Percentiles rank a stretch among this genome's conserved stretches.
Evolutionary conservation across 1,284 basidiomycete species (phyloP).

Genomic region (Cronartium ribicola): DNA sequence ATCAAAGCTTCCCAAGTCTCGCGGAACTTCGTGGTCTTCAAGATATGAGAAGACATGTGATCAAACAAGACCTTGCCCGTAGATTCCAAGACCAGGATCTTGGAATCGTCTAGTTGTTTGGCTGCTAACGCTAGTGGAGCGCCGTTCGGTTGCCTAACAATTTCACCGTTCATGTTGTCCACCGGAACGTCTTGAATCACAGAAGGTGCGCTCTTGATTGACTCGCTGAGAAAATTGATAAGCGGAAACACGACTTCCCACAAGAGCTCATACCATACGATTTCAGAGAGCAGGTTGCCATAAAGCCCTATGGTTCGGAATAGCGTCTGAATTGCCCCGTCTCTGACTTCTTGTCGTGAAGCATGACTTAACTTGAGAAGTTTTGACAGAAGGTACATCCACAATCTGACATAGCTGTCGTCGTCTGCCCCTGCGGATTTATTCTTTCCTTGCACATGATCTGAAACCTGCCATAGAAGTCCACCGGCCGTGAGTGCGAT

Average conservation of each 20-base stretch:
- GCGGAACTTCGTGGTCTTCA: constrained; percentile 65
- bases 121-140: constrained; percentile 44
- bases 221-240: constrained; percentile 63
- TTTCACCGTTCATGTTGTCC: constrained; percentile 44
- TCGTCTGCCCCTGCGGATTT: constrained; percentile 61
- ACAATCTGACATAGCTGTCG: constrained; percentile 65
- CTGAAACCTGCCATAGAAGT: constrained; percentile 86
- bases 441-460: constrained; percentile 68
- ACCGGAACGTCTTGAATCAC: background rate
- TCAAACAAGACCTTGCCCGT: constrained; percentile 76
- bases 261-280: constrained; percentile 80
- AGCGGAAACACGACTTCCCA: constrained; percentile 87
- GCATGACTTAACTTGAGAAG: constrained; percentile 78
- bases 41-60: constrained; percentile 69
- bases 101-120: constrained; percentile 74
- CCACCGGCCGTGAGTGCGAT: constrained; percentile 88
- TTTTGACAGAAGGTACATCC: constrained; percentile 84
- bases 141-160: constrained; percentile 41
- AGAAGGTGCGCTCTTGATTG: constrained; percentile 45
- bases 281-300: constrained; percentile 69
- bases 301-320: constrained; percentile 92
- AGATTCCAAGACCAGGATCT: constrained; percentile 76
- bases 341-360: constrained; percentile 75
- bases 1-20: constrained; percentile 71
- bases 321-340: constrained; percentile 88